Evolutionary conservation across 768 basidiomycete species (phyloP), one percentile per base, ranked within the genome.

Genomic region (Macrolepiota albuminosa): DNA sequence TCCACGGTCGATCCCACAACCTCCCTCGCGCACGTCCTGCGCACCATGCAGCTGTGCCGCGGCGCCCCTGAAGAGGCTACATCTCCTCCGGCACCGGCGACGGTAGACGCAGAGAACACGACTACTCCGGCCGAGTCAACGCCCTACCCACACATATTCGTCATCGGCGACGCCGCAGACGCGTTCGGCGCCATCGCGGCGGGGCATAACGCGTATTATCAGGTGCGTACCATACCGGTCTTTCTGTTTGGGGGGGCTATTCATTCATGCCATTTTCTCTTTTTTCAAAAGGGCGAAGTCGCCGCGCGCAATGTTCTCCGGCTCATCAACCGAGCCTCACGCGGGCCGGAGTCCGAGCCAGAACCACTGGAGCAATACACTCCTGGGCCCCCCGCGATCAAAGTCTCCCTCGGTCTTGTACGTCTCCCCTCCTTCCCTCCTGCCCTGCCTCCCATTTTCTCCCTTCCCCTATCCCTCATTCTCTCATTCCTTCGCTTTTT

Each of bases 121-220:
- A 40, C 4, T 16, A 40, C 40, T 10, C n/a, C n/a, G n/a, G 1
- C n/a, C 42, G n/a, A 21, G 21, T 21, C 40, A 21, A 75, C 74
- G 24, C 72, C 78, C 0, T 82, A 84, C 64, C 76, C 79, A 0
- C 74, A 85, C 60, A 76, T 88, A 13, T 88, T 87, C 64, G 85
- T 79, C 9, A 69, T 86, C 6, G 86, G 86, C 8, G 86, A 88
- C 56, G 77, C 80, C 0, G 85, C 85, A 0, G 84, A 87, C 67
- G 84, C 84, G 5, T 86, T 85, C 59, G 84, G 84, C 6, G 86
- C 85, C 0, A 78, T 82, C 26, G 78, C 82, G 26, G 85, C 86
- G 13, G 86, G 84, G 0, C 81, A 85, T 61, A 84, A 73, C 36
- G 82, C 84, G 2, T 80, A 81, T 64, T 75, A 72, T 40, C 84